Evolutionary conservation across 2,329 filamentous ascomycete genomes (phyloP).

Genomic region (Claviceps sp.): DNA sequence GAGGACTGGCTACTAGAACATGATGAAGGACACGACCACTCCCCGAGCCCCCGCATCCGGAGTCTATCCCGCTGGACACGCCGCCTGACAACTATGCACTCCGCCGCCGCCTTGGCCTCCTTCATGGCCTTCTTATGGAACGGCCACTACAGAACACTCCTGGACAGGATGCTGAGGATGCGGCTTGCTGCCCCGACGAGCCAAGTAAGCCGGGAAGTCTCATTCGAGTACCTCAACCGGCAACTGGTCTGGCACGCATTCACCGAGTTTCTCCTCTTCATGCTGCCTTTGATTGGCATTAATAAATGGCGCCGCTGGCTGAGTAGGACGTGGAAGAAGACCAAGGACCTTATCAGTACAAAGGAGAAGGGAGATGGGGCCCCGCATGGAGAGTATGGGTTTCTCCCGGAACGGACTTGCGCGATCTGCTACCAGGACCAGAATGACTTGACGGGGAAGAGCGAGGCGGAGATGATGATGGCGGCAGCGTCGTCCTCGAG

Average conservation of each 20-base stretch:
- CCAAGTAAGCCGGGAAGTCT: conserved; percentile 81
- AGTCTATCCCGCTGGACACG: conserved; percentile 58
- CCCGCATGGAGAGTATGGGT: conserved; percentile 61
- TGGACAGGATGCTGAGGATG: conserved; percentile 74
- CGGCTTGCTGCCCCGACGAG: conserved; percentile 73
- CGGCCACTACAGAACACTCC: conserved; percentile 78
- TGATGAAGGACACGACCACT: conserved; percentile 57
- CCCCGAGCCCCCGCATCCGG: conserved; percentile 36
- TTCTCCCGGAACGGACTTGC: conserved; percentile 85
- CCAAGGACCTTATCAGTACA: conserved; percentile 49
- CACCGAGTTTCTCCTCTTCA: conserved; percentile 93
- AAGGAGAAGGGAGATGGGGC: conserved; percentile 33
- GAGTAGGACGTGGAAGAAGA: conserved; percentile 72
- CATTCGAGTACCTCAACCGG: conserved; percentile 93
- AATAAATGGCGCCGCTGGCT: conserved; percentile 86
- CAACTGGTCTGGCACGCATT: conserved; percentile 99
- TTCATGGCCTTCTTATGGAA: conserved; percentile 88
- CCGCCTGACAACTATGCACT: conserved; percentile 58
- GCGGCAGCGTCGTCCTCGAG: conserved; percentile 50
- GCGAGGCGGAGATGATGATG: conserved; percentile 59
- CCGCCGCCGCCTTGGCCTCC: conserved; percentile 66
- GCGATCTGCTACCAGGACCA: conserved; percentile 95
- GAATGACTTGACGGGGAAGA: conserved; percentile 44
- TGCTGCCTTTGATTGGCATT: conserved; percentile 92
- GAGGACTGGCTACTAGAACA: conserved; percentile 70